Percentiles rank a stretch among this genome's conserved stretches.
These are phyloP conservation scores for Fusarium agapanthi DNA, from an alignment of 2,329 filamentous ascomycete genomes.

Conservation along the genomic window DNA sequence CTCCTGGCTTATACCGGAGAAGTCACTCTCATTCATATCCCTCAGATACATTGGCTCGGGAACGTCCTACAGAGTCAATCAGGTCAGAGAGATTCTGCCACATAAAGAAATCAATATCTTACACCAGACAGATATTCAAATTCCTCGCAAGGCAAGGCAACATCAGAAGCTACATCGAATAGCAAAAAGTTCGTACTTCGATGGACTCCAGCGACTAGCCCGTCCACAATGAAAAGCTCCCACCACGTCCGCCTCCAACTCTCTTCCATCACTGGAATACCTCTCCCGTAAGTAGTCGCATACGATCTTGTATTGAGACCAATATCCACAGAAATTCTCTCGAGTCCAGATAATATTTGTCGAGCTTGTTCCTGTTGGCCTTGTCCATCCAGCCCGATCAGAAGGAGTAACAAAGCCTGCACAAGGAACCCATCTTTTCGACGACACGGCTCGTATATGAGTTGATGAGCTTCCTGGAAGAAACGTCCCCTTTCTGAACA, in stretches of 20 bases:
- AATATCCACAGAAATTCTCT: conserved; percentile 77
- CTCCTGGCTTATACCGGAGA: conserved; percentile 71
- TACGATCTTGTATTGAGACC: conserved; percentile 77
- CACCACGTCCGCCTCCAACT: conserved; percentile 92
- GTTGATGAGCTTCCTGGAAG: conserved; percentile 66
- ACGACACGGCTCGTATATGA: conserved; percentile 57
- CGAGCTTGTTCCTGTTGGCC: conserved; percentile 75
- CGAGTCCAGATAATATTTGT: conserved; percentile 72
- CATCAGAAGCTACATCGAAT: conserved; percentile 72
- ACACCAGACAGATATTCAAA: conserved; percentile 71
- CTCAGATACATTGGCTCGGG: conserved; percentile 69
- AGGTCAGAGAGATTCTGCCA: conserved; percentile 17
- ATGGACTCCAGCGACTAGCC: conserved; percentile 83
- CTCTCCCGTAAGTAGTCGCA: conserved; percentile 69
- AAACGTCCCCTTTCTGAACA: conserved; percentile 58
- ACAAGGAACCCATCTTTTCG: conserved; percentile 70
- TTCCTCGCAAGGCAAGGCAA: conserved; percentile 84
- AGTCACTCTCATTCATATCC: conserved; percentile 80
- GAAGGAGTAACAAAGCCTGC: conserved; percentile 79
- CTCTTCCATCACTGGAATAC: conserved; percentile 77
- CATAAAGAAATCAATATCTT: conserved; percentile 40
- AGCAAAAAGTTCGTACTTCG: conserved; percentile 75
- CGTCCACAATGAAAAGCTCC: conserved; percentile 83
- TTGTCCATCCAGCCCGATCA: conserved; percentile 80
- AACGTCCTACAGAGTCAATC: conserved; percentile 55